Evolutionary conservation across 2,329 filamentous ascomycete genomes (phyloP).

Genomic region (Calonectria pauciramosa): DNA sequence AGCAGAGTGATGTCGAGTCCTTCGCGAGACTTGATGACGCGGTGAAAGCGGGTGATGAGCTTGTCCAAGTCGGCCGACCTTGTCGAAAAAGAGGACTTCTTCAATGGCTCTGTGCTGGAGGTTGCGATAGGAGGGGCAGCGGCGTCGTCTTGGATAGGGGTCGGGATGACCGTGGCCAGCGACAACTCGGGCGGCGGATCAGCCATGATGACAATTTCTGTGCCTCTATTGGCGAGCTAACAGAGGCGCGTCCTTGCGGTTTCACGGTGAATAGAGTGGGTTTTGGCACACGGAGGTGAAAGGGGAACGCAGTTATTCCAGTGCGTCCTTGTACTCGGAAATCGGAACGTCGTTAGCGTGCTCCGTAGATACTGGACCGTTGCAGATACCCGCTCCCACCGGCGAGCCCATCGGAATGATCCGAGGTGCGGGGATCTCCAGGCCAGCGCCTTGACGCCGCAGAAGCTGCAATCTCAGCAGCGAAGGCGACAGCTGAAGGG

Average conservation of each 20-base stretch:
- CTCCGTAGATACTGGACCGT: not conserved
- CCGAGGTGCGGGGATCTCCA: not conserved
- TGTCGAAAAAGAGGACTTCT: not conserved
- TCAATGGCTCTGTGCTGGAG: not conserved
- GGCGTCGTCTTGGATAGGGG: not conserved
- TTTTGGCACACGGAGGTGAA: not conserved
- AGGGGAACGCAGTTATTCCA: not conserved
- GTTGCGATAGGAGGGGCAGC: not conserved
- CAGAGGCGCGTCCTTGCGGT: not conserved
- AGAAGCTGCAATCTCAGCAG: not conserved
- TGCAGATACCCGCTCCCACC: not conserved
- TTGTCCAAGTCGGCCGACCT: not conserved
- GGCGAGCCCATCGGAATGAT: not conserved
- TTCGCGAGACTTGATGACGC: constrained; percentile 17
- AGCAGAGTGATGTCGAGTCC: constrained; percentile 23
- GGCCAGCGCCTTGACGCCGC: not conserved
- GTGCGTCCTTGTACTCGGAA: not conserved
- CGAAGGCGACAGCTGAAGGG: not conserved
- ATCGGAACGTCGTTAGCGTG: constrained; percentile 8
- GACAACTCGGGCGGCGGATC: not conserved
- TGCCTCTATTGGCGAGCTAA: not conserved
- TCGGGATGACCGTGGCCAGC: not conserved
- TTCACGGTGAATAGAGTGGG: not conserved
- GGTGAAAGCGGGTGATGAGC: constrained; percentile 1
- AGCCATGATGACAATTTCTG: not conserved